Evolutionary conservation across 495 filamentous ascomycete species (phyloP).

Genomic region (Talaromyces liani): DNA sequence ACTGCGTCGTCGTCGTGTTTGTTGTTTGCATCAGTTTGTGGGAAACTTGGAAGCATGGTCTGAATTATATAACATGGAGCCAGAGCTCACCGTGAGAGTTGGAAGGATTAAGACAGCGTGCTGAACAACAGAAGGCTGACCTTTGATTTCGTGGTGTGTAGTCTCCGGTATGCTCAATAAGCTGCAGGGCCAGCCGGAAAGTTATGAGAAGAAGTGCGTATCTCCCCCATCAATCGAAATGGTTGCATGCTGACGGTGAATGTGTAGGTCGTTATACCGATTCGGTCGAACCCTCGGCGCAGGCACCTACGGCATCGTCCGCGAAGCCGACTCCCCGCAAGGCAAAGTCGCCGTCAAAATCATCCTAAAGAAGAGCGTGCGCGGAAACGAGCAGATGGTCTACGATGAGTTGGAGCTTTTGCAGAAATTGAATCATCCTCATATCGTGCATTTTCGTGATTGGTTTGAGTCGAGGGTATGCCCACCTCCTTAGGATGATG

Average conservation of each 20-base stretch:
- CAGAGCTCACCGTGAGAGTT: not conserved
- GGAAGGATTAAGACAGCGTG: not conserved
- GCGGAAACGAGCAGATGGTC: constrained; percentile 97
- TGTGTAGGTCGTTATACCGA: constrained; percentile 68
- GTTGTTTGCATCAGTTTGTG: constrained; percentile 9
- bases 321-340: constrained; percentile 76
- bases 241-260: not conserved
- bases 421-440: constrained; percentile 80
- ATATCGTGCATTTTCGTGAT: constrained; percentile 97
- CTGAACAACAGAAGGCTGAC: constrained; percentile 24
- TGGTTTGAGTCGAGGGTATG: constrained; percentile 91
- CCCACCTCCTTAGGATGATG: not conserved
- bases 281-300: constrained; percentile 93
- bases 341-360: constrained; percentile 97
- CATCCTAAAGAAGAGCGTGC: constrained; percentile 98
- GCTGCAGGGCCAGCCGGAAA: constrained; percentile 94
- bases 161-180: constrained; percentile 93
- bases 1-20: constrained; percentile 14
- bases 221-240: not conserved
- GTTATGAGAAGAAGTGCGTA: constrained; percentile 92
- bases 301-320: constrained; percentile 96
- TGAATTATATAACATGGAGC: constrained; percentile 1
- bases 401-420: constrained; percentile 94
- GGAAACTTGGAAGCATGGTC: constrained; percentile 13
- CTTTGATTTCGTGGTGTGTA: constrained; percentile 23